These are phyloP conservation scores for Suillus plorans DNA, from an alignment of 768 basidiomycete genomes.

Conservation along the genomic window DNA sequence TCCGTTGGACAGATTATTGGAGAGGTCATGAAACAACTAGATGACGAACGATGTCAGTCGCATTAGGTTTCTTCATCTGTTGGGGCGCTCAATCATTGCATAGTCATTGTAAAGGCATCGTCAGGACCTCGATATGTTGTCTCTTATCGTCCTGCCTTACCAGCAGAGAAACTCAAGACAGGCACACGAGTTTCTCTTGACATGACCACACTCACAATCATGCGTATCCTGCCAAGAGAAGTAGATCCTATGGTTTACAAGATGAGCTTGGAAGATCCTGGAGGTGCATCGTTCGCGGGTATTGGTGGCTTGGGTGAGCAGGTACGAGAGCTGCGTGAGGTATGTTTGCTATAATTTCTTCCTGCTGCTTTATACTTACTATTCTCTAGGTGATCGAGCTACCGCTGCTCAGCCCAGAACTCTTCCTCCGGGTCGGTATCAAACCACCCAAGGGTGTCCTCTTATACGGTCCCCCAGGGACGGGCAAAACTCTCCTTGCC, in stretches of 20 bases:
- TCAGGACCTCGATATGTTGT: constrained; percentile 99
- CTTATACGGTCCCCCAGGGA: constrained; percentile 94
- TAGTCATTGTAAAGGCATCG: constrained; percentile 98
- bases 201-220: constrained; percentile 99
- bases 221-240: constrained; percentile 97
- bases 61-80: background rate
- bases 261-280: constrained; percentile 98
- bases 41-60: constrained; percentile 91
- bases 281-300: constrained; percentile 92
- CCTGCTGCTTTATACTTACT: background rate
- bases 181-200: constrained; percentile 96
- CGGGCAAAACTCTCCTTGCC: constrained; percentile 94
- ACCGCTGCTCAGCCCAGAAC: constrained; percentile 89
- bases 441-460: constrained; percentile 95
- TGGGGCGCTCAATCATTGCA: background rate
- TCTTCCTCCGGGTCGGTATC: constrained; percentile 95
- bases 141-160: constrained; percentile 90
- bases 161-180: constrained; percentile 87
- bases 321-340: constrained; percentile 94
- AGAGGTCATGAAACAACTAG: constrained; percentile 97
- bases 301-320: constrained; percentile 96
- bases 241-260: constrained; percentile 99
- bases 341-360: constrained; percentile 32
- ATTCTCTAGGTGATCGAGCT: constrained; percentile 84
- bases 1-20: constrained; percentile 99